Evolutionary conservation across 1,284 basidiomycete species (phyloP), one percentile per base, ranked within the genome.

Genomic region (Peniophora sp.): DNA sequence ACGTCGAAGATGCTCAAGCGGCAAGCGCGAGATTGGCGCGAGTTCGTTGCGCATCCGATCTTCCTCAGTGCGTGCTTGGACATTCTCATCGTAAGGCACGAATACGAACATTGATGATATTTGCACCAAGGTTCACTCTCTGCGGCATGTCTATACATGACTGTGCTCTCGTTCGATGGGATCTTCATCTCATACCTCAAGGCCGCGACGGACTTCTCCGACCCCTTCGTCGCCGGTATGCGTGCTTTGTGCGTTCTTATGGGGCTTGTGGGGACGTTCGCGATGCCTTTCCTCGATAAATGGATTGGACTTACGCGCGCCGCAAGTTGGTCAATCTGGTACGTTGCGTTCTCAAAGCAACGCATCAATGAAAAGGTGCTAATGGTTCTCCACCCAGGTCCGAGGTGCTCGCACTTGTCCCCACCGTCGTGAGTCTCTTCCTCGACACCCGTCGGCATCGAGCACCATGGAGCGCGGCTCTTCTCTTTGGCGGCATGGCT

Each of bases 161-260:
- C 65, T 1, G 64, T 66, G 1, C 61, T 69, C 49, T 65, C 65
- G 46, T 78, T 78, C 55, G 75, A 77, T 55, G 75, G 75, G 5
- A 74, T 68, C 0, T 73, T 78, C 71, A 58, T 79, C 22, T 63
- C 68, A 0, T 79, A 70, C 58, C 65, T 77, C 19, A 77, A 78
- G 55, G 66, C 68, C 0, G 65, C 69, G 38, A 54, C 58, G n/a
- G 54, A 62, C 20, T 78, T 71, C 54, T 65, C 65, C 12, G 77
- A 81, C 55, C 65, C 73, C 0, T 76, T 80, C 57, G 67, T 81
- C 17, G 77, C 78, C 0, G 77, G 72, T 0, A 78, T 79, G 74
- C 65, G 79, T 3, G 76, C 68, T 2, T 55, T 75, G 2, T 74
- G 72, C 52, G 73, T 75, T 5, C 50, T 69, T 2, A 67, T 71